A percentile compares a stretch with the other conserved stretches of the same genome.
These are phyloP conservation scores for Kodamaea plutei DNA, from an alignment of 1,139 yeast species.

Conservation along the genomic window DNA sequence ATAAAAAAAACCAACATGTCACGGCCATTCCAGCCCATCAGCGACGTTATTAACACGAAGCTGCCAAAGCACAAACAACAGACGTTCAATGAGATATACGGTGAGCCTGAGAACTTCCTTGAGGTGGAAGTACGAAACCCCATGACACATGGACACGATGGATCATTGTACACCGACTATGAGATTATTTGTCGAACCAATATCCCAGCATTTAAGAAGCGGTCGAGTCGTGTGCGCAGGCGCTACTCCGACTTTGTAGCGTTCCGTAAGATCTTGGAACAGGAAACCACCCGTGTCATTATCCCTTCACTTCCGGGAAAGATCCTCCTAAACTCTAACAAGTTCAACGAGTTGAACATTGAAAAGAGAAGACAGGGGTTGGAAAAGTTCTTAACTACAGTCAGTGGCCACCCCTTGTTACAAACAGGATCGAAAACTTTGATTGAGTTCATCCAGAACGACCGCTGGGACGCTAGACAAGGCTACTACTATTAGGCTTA, in stretches of 20 bases:
- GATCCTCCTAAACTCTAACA: slow-evolving; percentile 57
- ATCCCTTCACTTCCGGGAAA: slow-evolving; percentile 91
- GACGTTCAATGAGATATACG: slow-evolving; percentile 78
- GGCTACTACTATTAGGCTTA: slow-evolving; percentile 20
- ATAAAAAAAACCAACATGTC: slow-evolving; percentile 26
- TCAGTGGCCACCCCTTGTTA: slow-evolving; percentile 90
- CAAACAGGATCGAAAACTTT: slow-evolving; percentile 87
- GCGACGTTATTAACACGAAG: slow-evolving; percentile 38
- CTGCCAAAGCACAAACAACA: slow-evolving; percentile 48
- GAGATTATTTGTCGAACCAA: slow-evolving; percentile 84
- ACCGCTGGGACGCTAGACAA: slow-evolving; percentile 60
- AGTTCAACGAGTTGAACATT: slow-evolving; percentile 80
- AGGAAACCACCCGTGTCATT: slow-evolving; percentile 70
- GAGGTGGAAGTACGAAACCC: slow-evolving; percentile 85
- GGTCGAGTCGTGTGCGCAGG: slow-evolving; percentile 69
- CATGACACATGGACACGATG: slow-evolving; percentile 69
- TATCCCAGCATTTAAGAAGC: slow-evolving; percentile 78
- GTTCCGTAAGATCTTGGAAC: slow-evolving; percentile 70
- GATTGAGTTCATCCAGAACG: slow-evolving; percentile 85
- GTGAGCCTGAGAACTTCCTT: slow-evolving; percentile 90
- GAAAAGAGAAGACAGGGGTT: slow-evolving; percentile 82
- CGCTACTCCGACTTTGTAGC: slow-evolving; percentile 88
- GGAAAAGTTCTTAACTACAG: slow-evolving; percentile 71
- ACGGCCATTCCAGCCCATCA: slow-evolving; percentile 44
- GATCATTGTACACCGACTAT: slow-evolving; percentile 81